Evolutionary conservation across 345 rosid species (phyloP).

Genomic region (Balakata baccata): DNA sequence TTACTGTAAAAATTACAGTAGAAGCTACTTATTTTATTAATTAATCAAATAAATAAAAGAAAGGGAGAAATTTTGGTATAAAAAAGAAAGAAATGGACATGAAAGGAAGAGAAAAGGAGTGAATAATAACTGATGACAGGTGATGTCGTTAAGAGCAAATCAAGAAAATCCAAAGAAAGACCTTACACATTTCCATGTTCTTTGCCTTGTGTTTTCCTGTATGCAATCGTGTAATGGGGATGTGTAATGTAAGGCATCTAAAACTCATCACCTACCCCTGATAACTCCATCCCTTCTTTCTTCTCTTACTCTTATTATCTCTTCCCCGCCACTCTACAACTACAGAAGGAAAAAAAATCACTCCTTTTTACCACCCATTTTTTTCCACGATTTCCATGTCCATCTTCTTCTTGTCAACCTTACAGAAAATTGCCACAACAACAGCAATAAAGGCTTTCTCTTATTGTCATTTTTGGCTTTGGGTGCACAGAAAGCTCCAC

Average conservation of each 20-base stretch:
- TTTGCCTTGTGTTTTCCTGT: slow-evolving; percentile 18
- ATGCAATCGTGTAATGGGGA: not conserved
- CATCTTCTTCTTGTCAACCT: slow-evolving; percentile 9
- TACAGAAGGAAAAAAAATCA: slow-evolving; percentile 1
- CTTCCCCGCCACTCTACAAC: slow-evolving; percentile 18
- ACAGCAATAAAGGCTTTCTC: slow-evolving; percentile 20
- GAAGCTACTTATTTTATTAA: too few species aligned
- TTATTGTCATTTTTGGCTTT: slow-evolving; percentile 39
- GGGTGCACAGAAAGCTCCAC: slow-evolving; percentile 53
- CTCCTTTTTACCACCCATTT: slow-evolving; percentile 6
- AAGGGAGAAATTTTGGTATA: not conserved
- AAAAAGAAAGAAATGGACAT: not conserved
- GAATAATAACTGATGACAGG: not conserved
- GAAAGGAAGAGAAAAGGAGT: not conserved
- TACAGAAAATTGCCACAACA: slow-evolving; percentile 1
- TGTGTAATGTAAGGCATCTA: slow-evolving; percentile 23
- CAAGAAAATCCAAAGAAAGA: slow-evolving; percentile 5
- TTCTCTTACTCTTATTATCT: not conserved
- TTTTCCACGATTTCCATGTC: slow-evolving; percentile 26
- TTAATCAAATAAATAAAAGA: not conserved
- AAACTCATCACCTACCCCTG: slow-evolving; percentile 69
- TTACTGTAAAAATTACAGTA: too few species aligned
- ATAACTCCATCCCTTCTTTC: slow-evolving; percentile 64
- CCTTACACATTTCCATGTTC: slow-evolving; percentile 13
- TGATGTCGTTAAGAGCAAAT: slow-evolving; percentile 15